phyloP scores from a whole-genome alignment of 306 rosid species.

The Lathyrus aphaca region DNA sequence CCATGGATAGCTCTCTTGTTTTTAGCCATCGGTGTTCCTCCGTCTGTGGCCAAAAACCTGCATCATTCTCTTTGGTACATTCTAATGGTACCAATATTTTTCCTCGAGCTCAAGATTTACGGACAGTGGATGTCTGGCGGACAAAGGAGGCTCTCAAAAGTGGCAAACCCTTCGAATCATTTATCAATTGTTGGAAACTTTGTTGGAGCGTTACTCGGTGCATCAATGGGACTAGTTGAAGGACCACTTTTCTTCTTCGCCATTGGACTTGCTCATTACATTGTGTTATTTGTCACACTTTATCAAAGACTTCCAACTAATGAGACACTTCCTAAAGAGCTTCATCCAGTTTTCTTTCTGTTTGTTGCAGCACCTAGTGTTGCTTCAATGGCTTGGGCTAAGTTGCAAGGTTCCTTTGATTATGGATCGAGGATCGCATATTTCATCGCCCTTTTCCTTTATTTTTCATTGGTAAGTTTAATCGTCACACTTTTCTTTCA shows the following conservation, averaged over 20 bases:
- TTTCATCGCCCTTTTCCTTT: conserved; percentile 86
- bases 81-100: conserved; percentile 75
- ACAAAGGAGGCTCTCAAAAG: conserved; percentile 79
- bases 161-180: conserved; percentile 89
- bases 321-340: conserved; percentile 88
- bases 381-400: conserved; percentile 96
- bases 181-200: conserved; percentile 83
- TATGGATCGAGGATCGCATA: conserved; percentile 68
- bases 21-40: conserved; percentile 74
- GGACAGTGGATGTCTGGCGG: conserved; percentile 99
- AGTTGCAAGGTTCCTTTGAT: conserved; percentile 80
- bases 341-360: conserved; percentile 88
- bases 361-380: conserved; percentile 97
- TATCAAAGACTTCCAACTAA: conserved; percentile 91
- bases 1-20: conserved; percentile 88
- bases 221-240: conserved; percentile 85
- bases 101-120: conserved; percentile 84
- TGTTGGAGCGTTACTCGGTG: conserved; percentile 88
- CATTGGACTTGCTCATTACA: conserved; percentile 80
- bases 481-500: neutral
- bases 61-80: conserved; percentile 71
- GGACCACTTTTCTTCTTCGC: conserved; percentile 93
- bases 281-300: conserved; percentile 82
- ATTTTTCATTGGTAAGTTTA: conserved; percentile 73
- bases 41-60: conserved; percentile 55